Base-by-base conservation (phyloP, 768 basidiomycete genomes). In the Leccinum disarticulatum region DNA sequence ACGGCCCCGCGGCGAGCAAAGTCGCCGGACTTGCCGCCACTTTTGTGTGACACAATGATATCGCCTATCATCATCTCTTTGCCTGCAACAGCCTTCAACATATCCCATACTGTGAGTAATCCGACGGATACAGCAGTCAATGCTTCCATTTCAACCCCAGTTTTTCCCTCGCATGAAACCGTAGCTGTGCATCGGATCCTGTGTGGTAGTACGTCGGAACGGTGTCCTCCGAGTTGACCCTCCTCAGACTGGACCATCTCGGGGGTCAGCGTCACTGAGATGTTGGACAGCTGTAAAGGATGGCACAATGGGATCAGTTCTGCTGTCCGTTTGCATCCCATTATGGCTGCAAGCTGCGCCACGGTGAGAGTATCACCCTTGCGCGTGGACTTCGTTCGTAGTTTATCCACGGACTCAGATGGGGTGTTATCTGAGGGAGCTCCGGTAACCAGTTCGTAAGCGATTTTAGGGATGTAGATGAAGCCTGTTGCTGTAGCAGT, bases 81-180 rank as follows among this genome's bases (percentile, higher is more conserved):
- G n/a, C 92, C 94, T 1, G 90, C 92, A 2, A 93, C 87, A 5
- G 89, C 88, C 75, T 95, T 95, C 31, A 95, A 81, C 93, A 96
- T 95, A 69, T 94, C 93, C 90, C 93, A 96, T 14, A 95, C 86
- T 1, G 91, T 92, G 56, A 95, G 76, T 33, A 91, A 79, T 6
- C 87, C 87, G 31, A 90, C 78, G 1, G 86, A 86, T 9, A 92
- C 93, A 25, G 87, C 88, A n/a, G 87, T 91, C 57, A 95, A 71
- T 25, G 93, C 94, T 75, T 97, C 95, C 90, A 98, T 94, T 77
- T 94, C 92, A 19, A 94, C 91, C 5, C 94, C 90, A 14, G 93
- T 93, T 71, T 86, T 87, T 14, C 91, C 90, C 71, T 87, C 83
- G 64, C 88, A 90, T 43, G 86, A 78, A 36, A 92, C 90, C 8